Conservation (phyloP, 2,329 filamentous ascomycete genomes). For the Triangularia verruculosa region DNA sequence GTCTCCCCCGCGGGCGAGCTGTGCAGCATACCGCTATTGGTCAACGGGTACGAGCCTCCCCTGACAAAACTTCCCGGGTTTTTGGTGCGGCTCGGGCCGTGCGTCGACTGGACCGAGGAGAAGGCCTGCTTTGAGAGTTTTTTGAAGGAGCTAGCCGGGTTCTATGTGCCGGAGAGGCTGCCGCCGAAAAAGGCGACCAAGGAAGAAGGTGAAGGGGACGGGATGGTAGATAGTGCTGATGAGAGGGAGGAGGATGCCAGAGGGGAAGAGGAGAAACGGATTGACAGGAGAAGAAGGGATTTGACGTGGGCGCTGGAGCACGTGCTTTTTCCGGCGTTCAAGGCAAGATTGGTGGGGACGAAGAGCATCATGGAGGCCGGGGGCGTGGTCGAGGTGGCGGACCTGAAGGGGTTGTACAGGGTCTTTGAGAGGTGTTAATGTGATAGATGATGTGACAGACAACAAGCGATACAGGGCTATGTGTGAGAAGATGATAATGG, state of each 20-base stretch:
- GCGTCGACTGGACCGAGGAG: conserved; percentile 83
- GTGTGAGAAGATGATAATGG: too few relatives aligned
- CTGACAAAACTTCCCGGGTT: conserved; percentile 87
- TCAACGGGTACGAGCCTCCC: conserved; percentile 85
- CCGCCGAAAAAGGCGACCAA: conserved; percentile 45
- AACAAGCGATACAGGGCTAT: too few relatives aligned
- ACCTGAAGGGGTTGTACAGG: conserved; percentile 86
- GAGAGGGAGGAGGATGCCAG: conserved; percentile 35
- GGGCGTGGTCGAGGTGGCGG: conserved; percentile 78
- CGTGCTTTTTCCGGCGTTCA: conserved; percentile 85
- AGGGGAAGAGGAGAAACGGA: conserved; percentile 45
- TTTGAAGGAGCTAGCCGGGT: conserved; percentile 79
- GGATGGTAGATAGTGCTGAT: conserved; percentile 29
- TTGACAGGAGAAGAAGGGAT: conserved; percentile 62
- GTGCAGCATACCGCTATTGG: conserved; percentile 73
- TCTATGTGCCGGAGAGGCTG: conserved; percentile 85
- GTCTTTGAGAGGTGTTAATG: conserved; percentile 84
- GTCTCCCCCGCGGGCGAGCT: conserved; percentile 77
- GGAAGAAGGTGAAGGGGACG: not conserved
- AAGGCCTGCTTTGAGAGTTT: conserved; percentile 83
- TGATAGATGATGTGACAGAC: not conserved
- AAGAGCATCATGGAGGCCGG: conserved; percentile 66
- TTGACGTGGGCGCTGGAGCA: conserved; percentile 78
- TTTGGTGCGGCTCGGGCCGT: conserved; percentile 80
- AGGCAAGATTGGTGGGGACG: conserved; percentile 78